phyloP scores from a whole-genome alignment of 176 grass and related monocot genomes.

The Tuctoria greenei region DNA sequence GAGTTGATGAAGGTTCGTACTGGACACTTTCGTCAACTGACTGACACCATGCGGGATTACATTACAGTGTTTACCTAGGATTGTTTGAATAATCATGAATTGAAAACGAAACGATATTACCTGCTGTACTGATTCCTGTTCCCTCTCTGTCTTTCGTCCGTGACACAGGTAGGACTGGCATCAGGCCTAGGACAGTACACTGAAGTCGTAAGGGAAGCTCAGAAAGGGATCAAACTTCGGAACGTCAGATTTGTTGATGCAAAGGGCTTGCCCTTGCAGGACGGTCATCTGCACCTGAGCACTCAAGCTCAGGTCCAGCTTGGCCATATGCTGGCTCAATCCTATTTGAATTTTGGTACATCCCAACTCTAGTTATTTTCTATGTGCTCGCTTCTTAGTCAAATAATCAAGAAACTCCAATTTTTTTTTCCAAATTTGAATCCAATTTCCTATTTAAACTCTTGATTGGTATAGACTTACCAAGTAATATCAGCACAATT shows the following conservation, averaged over 20 bases:
- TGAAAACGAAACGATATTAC: no score
- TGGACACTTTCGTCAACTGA: no score
- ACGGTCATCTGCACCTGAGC: slow-evolving; percentile 79
- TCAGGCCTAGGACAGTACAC: slow-evolving; percentile 77
- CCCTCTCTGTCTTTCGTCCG: neutral
- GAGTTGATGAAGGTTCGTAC: no score
- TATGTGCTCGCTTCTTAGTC: neutral
- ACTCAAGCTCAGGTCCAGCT: slow-evolving; percentile 80
- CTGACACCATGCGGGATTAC: no score
- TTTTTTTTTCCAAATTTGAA: neutral
- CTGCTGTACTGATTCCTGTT: neutral
- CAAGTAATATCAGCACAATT: slow-evolving; percentile 3
- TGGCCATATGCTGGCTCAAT: slow-evolving; percentile 72
- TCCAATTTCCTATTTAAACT: neutral
- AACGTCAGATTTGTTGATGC: slow-evolving; percentile 79
- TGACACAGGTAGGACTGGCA: slow-evolving; percentile 68
- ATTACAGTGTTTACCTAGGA: neutral
- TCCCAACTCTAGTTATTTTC: slow-evolving; percentile 36
- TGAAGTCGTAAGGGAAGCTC: slow-evolving; percentile 68
- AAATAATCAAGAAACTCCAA: neutral
- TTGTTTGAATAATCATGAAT: neutral
- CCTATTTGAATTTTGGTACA: slow-evolving; percentile 78
- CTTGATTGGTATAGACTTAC: neutral
- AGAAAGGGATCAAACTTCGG: slow-evolving; percentile 58
- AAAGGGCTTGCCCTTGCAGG: slow-evolving; percentile 60